Percentiles rank a stretch among this genome's conserved stretches.
phyloP scores from a whole-genome alignment of 176 grass and related monocot species.

The Bromus sterilis region DNA sequence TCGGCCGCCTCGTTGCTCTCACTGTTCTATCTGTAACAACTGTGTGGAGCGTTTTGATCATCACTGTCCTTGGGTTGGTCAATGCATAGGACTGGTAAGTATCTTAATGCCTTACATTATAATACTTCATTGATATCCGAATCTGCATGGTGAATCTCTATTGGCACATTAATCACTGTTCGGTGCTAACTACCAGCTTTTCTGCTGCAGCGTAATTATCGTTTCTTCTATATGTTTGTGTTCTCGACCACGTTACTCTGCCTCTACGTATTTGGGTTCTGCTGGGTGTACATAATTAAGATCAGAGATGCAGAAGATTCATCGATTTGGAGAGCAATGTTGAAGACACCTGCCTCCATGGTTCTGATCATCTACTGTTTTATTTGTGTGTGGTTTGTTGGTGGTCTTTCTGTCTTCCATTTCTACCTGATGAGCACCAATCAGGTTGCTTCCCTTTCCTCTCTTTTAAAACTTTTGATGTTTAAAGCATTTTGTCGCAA shows the following conservation, averaged over 20 bases:
- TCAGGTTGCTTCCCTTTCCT: slow-evolving; percentile 38
- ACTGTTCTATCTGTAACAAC: slow-evolving; percentile 95
- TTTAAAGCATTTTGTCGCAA: slow-evolving; percentile 6
- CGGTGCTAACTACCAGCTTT: background rate
- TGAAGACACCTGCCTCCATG: slow-evolving; percentile 73
- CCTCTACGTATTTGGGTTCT: slow-evolving; percentile 83
- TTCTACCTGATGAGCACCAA: slow-evolving; percentile 94
- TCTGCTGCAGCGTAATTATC: slow-evolving; percentile 80
- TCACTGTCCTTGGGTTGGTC: slow-evolving; percentile 94
- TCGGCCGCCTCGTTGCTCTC: slow-evolving; percentile 82
- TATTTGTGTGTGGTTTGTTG: slow-evolving; percentile 91
- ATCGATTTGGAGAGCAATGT: slow-evolving; percentile 81
- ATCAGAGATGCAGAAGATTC: slow-evolving; percentile 68
- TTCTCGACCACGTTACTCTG: slow-evolving; percentile 86
- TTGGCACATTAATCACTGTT: background rate
- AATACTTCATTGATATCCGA: background rate
- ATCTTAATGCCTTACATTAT: background rate
- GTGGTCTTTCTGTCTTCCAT: slow-evolving; percentile 88
- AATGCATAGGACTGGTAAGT: slow-evolving; percentile 91
- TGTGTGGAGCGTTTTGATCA: slow-evolving; percentile 96
- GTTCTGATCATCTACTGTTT: slow-evolving; percentile 87
- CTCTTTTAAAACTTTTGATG: background rate
- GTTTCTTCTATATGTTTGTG: slow-evolving; percentile 98
- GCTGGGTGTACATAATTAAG: slow-evolving; percentile 86
- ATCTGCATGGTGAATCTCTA: background rate